Evolutionary conservation across 768 basidiomycete species (phyloP).

Genomic region (Panaeolus papilionaceus): DNA sequence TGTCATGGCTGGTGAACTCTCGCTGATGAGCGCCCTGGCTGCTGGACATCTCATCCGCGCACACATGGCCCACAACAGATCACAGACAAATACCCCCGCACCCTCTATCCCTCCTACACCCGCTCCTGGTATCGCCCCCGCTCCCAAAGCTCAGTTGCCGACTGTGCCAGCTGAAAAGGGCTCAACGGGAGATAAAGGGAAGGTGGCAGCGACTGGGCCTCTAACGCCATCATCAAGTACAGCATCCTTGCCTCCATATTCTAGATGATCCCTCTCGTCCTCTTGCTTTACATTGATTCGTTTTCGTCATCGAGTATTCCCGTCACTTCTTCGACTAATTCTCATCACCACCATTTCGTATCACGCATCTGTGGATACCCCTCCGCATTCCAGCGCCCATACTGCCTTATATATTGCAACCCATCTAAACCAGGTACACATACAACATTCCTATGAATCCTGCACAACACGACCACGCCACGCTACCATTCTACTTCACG

Average conservation of each 20-base stretch:
- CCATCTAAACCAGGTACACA: constrained; percentile 5
- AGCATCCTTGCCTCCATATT: constrained; percentile 50
- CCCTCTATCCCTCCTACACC: constrained; percentile 68
- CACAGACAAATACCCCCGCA: constrained; percentile 79
- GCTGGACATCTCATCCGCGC: constrained; percentile 95
- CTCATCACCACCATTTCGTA: neutral
- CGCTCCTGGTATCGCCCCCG: constrained; percentile 32
- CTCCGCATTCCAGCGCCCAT: neutral
- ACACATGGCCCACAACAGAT: constrained; percentile 92
- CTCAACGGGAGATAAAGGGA: constrained; percentile 8
- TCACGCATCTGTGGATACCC: neutral
- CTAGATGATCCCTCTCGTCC: constrained; percentile 17
- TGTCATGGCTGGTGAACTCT: constrained; percentile 98
- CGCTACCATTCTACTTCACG: neutral
- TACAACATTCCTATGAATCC: constrained; percentile 2
- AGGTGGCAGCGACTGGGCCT: constrained; percentile 20
- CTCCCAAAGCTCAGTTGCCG: constrained; percentile 20
- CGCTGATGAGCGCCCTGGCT: constrained; percentile 89
- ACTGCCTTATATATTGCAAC: constrained; percentile 9
- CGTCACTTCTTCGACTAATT: neutral
- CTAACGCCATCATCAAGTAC: constrained; percentile 44
- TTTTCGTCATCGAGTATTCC: neutral
- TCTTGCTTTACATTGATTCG: neutral
- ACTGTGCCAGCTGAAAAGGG: constrained; percentile 17
- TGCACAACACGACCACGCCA: constrained; percentile 6